A percentile compares a stretch with the other conserved stretches of the same genome.
phyloP scores from a whole-genome alignment of 2,329 filamentous ascomycete species.

The Pleurostoma richardsiae region DNA sequence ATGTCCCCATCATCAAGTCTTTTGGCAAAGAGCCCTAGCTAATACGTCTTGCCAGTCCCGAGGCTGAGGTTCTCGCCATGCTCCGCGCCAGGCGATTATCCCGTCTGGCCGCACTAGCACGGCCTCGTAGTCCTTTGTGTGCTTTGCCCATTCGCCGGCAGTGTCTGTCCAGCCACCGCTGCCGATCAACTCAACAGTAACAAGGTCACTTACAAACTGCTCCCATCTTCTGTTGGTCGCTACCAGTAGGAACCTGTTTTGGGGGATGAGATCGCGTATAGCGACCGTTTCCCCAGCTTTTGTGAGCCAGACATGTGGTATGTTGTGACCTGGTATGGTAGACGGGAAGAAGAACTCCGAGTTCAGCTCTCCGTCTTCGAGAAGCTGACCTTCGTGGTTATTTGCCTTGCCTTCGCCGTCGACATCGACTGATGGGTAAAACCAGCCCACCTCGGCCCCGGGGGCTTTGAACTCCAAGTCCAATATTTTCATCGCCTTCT shows the following conservation, averaged over 20 bases:
- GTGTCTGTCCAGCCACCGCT: neutral
- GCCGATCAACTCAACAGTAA: neutral
- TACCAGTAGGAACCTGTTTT: neutral
- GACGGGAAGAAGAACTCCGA: neutral
- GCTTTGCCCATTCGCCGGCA: neutral
- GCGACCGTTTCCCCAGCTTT: neutral
- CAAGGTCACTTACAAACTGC: neutral
- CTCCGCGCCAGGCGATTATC: conserved; percentile 4
- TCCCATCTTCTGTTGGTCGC: neutral
- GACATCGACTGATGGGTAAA: conserved; percentile 15
- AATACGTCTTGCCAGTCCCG: neutral
- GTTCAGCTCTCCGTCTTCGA: neutral
- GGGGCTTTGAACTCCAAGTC: conserved; percentile 26
- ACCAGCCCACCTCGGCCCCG: conserved; percentile 26
- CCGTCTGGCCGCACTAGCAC: conserved; percentile 4
- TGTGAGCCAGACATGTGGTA: conserved; percentile 3
- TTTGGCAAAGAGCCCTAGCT: neutral
- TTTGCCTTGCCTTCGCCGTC: conserved; percentile 1
- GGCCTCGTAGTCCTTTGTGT: neutral
- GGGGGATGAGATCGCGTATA: conserved; percentile 1
- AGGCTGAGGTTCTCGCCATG: neutral
- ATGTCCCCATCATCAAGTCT: neutral
- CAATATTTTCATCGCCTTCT: conserved; percentile 15
- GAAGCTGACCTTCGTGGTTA: neutral
- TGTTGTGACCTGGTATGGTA: conserved; percentile 3